Base-by-base conservation (phyloP, 306 rosid genomes). In the Pterocarpus santalinus region DNA sequence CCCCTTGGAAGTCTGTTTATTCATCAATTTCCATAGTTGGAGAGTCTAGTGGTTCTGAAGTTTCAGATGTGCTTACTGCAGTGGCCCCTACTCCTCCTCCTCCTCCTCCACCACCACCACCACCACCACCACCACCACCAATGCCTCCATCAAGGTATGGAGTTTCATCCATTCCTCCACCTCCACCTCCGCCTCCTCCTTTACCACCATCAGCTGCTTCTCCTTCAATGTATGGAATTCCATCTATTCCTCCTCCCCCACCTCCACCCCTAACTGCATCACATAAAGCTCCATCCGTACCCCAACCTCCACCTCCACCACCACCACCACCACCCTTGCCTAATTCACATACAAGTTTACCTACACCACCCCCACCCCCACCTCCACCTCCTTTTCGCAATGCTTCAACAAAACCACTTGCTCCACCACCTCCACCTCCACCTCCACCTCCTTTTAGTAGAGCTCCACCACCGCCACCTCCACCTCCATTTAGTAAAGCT, bases 381-480 rank as follows among this genome's bases (percentile, higher is more conserved):
- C 86, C 88, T 5, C 89, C 84, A 16, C 60, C 77, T 10, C 73
- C 80, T 1, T 63, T 30, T 13, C 6, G 17, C n/a, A 49, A 12
- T 4, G 44, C 83, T 74, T 72, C 80, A 4, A 87, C 88, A 0
- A 84, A 87, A 2, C 81, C 86, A 10, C 92, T 22, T 22, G 28
- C 83, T 1, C 82, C 85, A 8, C 72, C 85, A 10, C 79, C 73
- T 49, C 69, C 85, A 0, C 94, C 90, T 0, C 89, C 88, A 1
- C 93, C 95, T 4, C 88, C 89, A 28, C 85, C 87, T 60, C 80
- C 85, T 34, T 65, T 47, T 47, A 43, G 28, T 55, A 79, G 70
- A 49, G 76, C 63, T 0, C 78, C 82, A 17, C 86, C 83, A 0
- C 79, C 85, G 6, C 84, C 88, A 4, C 71, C 83, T 46, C 72